A percentile compares a stretch with the other conserved stretches of the same genome.
Conservation (phyloP, 2,329 filamentous ascomycete species). For the Trichoderma guizhouense region DNA sequence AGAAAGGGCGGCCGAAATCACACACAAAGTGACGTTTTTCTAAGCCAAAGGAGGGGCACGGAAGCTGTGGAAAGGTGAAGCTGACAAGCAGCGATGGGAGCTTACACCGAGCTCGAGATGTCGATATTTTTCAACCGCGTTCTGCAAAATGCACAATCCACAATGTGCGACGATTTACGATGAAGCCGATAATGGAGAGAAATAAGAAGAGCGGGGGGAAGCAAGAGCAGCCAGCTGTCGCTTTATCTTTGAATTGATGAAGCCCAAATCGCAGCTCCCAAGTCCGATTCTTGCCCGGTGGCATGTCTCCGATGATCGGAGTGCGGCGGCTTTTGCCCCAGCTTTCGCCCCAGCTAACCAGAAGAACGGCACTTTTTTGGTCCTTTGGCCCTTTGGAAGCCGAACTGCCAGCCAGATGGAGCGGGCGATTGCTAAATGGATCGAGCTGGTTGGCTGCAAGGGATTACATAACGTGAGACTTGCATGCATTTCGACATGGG, state of each 20-base stretch:
- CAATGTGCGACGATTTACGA: neutral
- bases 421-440: conserved; percentile 10
- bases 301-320: conserved; percentile 26
- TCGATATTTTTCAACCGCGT: neutral
- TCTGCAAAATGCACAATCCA: neutral
- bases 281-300: conserved; percentile 18
- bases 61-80: conserved; percentile 8
- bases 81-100: conserved; percentile 5
- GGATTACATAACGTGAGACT: neutral
- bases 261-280: neutral
- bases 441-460: neutral
- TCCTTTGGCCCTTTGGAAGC: neutral
- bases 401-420: conserved; percentile 16
- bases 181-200: neutral
- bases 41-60: conserved; percentile 9
- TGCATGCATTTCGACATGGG: neutral
- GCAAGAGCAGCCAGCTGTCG: neutral
- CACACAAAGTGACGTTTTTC: conserved; percentile 1
- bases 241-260: conserved; percentile 1
- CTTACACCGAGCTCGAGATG: neutral
- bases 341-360: neutral
- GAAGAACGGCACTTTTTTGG: neutral
- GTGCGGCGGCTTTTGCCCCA: neutral
- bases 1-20: neutral
- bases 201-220: neutral